Percentiles rank a stretch among this genome's conserved stretches.
These are phyloP conservation scores for Ceriops tagal DNA, from an alignment of 345 rosid species.

Conservation along the genomic window DNA sequence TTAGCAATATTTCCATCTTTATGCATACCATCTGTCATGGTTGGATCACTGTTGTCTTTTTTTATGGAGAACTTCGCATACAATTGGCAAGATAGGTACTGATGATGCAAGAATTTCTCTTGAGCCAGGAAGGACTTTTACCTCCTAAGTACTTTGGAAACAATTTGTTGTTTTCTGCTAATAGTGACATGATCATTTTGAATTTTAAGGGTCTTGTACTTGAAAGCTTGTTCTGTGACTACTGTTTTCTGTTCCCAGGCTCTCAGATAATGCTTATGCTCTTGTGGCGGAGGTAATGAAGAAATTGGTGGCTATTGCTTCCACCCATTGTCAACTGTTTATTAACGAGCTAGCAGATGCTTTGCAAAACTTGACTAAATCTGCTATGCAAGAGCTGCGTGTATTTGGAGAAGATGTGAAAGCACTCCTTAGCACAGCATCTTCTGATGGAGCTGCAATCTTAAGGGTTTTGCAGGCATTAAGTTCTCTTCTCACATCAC, in stretches of 20 bases:
- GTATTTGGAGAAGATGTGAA: constrained; percentile 79
- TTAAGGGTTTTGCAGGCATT: constrained; percentile 88
- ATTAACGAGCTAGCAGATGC: constrained; percentile 77
- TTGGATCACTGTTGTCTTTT: no score
- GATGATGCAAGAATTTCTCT: background rate
- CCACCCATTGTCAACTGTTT: constrained; percentile 76
- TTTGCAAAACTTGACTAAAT: constrained; percentile 60
- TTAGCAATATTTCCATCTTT: background rate
- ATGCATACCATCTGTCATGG: no score
- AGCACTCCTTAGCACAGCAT: constrained; percentile 66
- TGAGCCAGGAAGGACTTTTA: background rate
- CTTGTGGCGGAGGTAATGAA: constrained; percentile 91
- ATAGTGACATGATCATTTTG: background rate
- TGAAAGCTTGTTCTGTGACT: constrained; percentile 11
- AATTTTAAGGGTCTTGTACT: background rate
- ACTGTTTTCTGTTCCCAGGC: constrained; percentile 32
- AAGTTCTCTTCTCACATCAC: constrained; percentile 64
- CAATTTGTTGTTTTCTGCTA: background rate
- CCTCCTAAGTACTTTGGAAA: background rate
- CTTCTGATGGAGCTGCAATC: constrained; percentile 90
- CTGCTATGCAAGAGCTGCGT: constrained; percentile 73
- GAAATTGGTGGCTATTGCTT: constrained; percentile 75
- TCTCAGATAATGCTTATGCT: constrained; percentile 87
- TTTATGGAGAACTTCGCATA: background rate
- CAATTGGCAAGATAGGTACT: background rate